These are phyloP conservation scores for Gastrolobium villosum DNA, from an alignment of 306 rosid species.

Conservation along the genomic window DNA sequence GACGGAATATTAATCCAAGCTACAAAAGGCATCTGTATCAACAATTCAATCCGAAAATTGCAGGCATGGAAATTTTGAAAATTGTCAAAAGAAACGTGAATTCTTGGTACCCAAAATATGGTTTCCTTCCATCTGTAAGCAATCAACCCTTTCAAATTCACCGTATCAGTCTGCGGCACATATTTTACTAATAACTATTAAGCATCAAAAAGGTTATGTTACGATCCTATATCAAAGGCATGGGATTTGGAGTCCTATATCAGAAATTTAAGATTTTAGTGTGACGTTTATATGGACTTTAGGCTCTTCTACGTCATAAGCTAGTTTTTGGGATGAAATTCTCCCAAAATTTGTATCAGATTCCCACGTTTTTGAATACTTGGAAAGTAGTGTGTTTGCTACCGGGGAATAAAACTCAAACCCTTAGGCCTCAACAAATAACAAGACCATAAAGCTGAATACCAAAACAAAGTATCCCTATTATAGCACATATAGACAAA, in stretches of 20 bases:
- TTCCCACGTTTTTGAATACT: conserved; percentile 60
- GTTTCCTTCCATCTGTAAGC: conserved; percentile 5
- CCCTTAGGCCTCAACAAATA: conserved; percentile 56
- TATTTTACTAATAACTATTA: conserved; percentile 49
- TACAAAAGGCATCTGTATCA: neutral
- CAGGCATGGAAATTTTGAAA: neutral
- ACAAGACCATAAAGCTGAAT: conserved; percentile 66
- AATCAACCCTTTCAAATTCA: conserved; percentile 66
- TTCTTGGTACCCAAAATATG: conserved; percentile 2
- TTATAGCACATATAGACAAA: conserved; percentile 61
- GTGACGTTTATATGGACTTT: no score
- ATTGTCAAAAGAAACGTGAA: neutral
- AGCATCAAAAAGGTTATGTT: conserved; percentile 34
- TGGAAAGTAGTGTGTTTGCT: conserved; percentile 60
- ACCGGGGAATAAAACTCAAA: conserved; percentile 56
- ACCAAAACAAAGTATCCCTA: conserved; percentile 59
- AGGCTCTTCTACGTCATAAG: no score
- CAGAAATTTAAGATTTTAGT: no score
- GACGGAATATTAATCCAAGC: neutral
- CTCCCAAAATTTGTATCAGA: neutral
- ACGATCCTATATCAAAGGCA: no score
- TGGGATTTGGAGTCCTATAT: no score
- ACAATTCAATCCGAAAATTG: conserved; percentile 10
- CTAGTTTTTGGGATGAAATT: no score
- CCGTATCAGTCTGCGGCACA: conserved; percentile 54